Base-by-base conservation (phyloP, 108 stramenopile species). In the Pseudonitzschia delicatissima region DNA sequence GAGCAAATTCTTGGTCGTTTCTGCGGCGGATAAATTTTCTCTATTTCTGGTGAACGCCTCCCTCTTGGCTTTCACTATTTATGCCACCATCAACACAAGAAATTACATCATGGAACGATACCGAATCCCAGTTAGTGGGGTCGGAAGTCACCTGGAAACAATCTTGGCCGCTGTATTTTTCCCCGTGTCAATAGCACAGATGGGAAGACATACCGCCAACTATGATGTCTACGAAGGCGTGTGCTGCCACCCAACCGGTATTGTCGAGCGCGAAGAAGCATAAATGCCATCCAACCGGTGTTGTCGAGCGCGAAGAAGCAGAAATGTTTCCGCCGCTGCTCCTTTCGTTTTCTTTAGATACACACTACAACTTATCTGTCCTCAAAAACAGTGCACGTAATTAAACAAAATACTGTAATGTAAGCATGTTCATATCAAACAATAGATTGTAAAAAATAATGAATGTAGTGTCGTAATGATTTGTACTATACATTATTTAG, bases 181-280 rank as follows among this genome's bases (percentile, higher is more conserved):
- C 73, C 82, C 87, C 12, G 82, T 82, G 66, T 48, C 79, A 1
- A 81, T 93, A 42, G 79, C 79, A 33, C 91, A 93, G 50, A 87
- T 93, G 85, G 84, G 77, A 27, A 68, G 92, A 32, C 92, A 93
- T 47, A 93, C 92, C 29, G 86, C 81, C 15, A 81, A 78, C 45
- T 90, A 87, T 64, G 76, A 82, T 7, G 51, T 73, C 37, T 61
- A 76, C 61, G 50, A 67, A 51, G 80, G 62, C 9, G 53, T 69
- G 5, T 82, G 71, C 44, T 82, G 80, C 68, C 45, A 59, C 36
- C 66, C 72, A 34, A 72, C 71, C 50, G 76, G 80, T 33, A 65
- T 82, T 5, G 17, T 42, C 5, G 25, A 25, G 21, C 39, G 7
- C 36, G 31, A 40, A 51, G 40, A 15, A 42, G 13, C 40, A 42